Evolutionary conservation across 305 asterid genomes (phyloP), one percentile per base, ranked within the genome.

Genomic region (Solanum hybrid): DNA sequence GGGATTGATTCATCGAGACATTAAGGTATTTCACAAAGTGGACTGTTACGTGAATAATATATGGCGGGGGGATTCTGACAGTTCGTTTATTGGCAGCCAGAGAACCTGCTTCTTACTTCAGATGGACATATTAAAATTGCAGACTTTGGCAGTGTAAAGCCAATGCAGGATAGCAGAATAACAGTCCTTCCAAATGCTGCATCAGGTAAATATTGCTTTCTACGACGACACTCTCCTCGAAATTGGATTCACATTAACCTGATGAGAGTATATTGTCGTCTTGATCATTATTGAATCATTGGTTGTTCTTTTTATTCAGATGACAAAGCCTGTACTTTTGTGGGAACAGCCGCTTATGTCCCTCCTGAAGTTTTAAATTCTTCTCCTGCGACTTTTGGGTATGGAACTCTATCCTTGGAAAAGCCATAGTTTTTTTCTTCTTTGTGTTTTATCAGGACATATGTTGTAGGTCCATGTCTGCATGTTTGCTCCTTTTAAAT

Each of bases 261-360:
- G 86, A 7, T 17, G 88, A 90, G 65, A 73, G 86, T 15, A 81
- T 57, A 45, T 73, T 83, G 24, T 1, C 77, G 7, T 87, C 91
- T 37, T 72, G 87, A 94, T 6, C 34, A 24, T 57, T 33, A 17
- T 75, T 85, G 87, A 76, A 32, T 87, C 10, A 11, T 27, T 22
- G 41, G 57, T 27, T 61, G 11, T 2, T 82, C 36, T 88, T 91
- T 86, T 57, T n/a, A 77, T 57, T 79, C 95, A 98, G 99, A 97
- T 93, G 99, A 98, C 90, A 98, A 98, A 92, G 99, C 99, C 10
- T 98, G 99, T 90, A 98, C 99, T 80, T 98, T 98, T 91, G 99
- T 98, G 92, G 99, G 99, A 82, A 98, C 99, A 68, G 99, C 99
- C 1, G 99, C 99, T 78, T 98, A 98, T 92, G 99, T 98, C 68